These are phyloP conservation scores for Aegilops umbellulata DNA, from an alignment of 176 grass and related monocot genomes.

Conservation along the genomic window DNA sequence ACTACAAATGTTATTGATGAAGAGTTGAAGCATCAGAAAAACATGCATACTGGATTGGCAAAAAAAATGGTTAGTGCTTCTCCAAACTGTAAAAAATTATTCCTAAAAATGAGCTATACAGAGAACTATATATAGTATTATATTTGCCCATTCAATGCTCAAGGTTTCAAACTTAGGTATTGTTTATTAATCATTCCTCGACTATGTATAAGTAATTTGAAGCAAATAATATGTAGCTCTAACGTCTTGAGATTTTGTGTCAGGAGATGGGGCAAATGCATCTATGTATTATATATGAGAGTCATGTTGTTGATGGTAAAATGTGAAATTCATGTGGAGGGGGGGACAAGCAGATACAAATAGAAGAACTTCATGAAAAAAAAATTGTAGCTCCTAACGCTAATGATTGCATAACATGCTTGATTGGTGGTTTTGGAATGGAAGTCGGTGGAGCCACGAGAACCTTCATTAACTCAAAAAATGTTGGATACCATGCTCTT, in stretches of 20 bases:
- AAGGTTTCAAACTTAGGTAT: background rate
- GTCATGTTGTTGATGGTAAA: background rate
- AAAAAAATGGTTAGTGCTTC: background rate
- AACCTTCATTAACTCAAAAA: background rate
- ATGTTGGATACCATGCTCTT: background rate
- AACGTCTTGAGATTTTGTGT: background rate
- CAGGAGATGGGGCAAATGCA: background rate
- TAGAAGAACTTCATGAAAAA: background rate
- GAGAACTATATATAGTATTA: background rate
- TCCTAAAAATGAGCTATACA: background rate
- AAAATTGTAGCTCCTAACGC: too few species aligned
- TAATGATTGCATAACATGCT: background rate
- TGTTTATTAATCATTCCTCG: background rate
- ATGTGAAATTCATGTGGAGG: background rate
- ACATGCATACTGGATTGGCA: background rate
- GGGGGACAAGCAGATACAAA: background rate
- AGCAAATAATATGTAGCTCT: background rate
- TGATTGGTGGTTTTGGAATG: background rate
- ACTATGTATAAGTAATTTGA: background rate
- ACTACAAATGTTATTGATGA: slow-evolving; percentile 10
- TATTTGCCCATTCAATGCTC: background rate
- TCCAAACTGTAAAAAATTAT: background rate
- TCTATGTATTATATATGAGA: background rate
- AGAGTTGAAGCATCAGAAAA: background rate
- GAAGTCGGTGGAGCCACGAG: background rate